Evolutionary conservation across 345 rosid species (phyloP).

Genomic region (Eucalyptus fibrosa): DNA sequence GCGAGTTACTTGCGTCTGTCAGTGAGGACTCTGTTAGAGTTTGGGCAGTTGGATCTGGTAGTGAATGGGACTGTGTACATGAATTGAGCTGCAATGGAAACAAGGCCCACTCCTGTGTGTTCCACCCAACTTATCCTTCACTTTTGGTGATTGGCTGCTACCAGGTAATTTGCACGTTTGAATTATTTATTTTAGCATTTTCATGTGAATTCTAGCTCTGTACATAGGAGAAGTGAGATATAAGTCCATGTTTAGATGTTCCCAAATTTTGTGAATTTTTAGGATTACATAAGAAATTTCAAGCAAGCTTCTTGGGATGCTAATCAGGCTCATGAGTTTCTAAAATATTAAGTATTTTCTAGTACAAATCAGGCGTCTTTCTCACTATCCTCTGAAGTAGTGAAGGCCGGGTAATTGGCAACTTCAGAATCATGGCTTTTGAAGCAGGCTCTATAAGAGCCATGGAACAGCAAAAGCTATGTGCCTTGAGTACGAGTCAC

Average conservation of each 20-base stretch:
- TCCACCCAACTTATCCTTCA: constrained; percentile 67
- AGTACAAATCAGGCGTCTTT: neutral
- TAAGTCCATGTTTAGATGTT: neutral
- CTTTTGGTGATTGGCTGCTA: constrained; percentile 86
- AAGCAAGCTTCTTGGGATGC: neutral
- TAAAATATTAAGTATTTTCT: neutral
- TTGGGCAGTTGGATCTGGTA: constrained; percentile 81
- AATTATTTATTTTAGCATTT: neutral
- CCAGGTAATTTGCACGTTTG: constrained; percentile 37
- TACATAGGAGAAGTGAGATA: neutral
- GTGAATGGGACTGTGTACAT: constrained; percentile 81
- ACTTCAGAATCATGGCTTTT: neutral
- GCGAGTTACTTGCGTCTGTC: constrained; percentile 77
- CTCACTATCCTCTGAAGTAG: neutral
- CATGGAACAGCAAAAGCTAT: neutral
- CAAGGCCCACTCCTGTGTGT: constrained; percentile 80
- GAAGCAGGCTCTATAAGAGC: neutral
- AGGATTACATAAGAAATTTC: neutral
- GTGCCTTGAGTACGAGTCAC: neutral
- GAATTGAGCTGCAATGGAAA: constrained; percentile 86
- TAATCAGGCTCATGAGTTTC: neutral
- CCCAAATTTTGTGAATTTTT: neutral
- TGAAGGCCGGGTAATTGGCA: neutral
- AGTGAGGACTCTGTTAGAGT: constrained; percentile 93
- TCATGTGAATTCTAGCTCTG: neutral